These are phyloP conservation scores for Neckera pumila DNA, from an alignment of 225 moss, liverwort and hornwort genomes.

Conservation along the genomic window DNA sequence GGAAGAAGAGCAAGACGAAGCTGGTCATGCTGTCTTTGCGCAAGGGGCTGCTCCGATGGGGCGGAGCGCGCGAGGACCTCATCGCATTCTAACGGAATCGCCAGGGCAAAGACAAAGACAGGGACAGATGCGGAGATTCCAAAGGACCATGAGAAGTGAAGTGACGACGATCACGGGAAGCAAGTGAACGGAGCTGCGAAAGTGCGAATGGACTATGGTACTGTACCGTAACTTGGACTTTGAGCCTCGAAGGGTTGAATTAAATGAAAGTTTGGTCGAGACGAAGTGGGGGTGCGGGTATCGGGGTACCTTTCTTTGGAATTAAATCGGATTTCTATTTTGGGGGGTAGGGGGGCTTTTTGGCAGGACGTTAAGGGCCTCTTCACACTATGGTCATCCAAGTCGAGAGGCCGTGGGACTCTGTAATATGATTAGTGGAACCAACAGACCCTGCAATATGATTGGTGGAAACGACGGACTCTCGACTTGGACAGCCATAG, in stretches of 20 bases:
- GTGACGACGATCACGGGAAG: not conserved
- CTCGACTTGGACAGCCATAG: too few species aligned
- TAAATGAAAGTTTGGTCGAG: not conserved
- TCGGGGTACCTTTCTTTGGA: not conserved
- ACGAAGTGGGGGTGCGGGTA: not conserved
- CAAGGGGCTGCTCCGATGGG: slow-evolving; percentile 6
- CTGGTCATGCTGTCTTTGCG: slow-evolving; percentile 36
- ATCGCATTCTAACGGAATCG: not conserved
- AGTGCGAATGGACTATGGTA: not conserved
- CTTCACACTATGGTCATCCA: too few species aligned
- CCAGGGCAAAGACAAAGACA: not conserved
- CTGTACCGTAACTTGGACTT: not conserved
- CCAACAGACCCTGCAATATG: too few species aligned
- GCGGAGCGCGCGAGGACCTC: slow-evolving; percentile 28
- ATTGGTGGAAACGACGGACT: too few species aligned
- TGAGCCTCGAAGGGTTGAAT: not conserved
- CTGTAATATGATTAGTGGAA: too few species aligned
- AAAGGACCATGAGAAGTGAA: not conserved
- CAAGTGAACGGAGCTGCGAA: not conserved
- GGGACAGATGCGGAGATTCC: not conserved
- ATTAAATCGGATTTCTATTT: not conserved
- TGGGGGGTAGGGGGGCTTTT: too few species aligned
- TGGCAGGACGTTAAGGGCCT: too few species aligned
- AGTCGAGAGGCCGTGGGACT: too few species aligned
- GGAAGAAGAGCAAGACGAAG: slow-evolving; percentile 28